Evolutionary conservation across 148 eudicot species (phyloP), one percentile per base, ranked within the genome.

Genomic region (Rhododendron simsii): DNA sequence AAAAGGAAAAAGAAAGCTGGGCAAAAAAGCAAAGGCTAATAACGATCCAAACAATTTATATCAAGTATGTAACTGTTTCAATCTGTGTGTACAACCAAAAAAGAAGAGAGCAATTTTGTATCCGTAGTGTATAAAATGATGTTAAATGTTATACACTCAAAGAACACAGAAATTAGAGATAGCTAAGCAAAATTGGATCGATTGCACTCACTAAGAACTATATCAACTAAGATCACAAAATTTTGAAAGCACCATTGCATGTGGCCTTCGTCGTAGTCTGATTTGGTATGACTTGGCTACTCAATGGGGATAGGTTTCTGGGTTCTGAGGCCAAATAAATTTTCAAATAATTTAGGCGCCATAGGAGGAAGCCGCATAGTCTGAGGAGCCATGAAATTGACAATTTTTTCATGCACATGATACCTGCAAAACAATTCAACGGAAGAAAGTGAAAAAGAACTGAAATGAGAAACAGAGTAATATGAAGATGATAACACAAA

Each of bases 331-430:
- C 95, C 94, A 63, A 96, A 96, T 84, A 96, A 85, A 91, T 93
- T 91, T 77, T 90, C 93, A 63, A 95, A 96, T 83, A 96, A 88
- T 74, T 88, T 93, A 0, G 96, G 89, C 59, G 97, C 99, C 91
- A 89, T 92, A 2, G 91, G 93, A 48, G 95, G 94, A 23, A 93
- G 80, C 21, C 91, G 47, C 90, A 90, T 83, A n/a, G 97, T 94
- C 88, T 90, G 92, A 81, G 99, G 98, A 63, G 97, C 97, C 98
- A 95, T 95, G 86, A 96, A 96, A 91, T 92, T 94, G 81, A 93
- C 93, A 6, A 96, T 91, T 91, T 94, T 96, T 88, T 96, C 99
- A 59, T 94, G 99, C 45, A 95, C 91, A 87, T 92, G 76, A 82
- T 95, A 96, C 93, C 99, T 96, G 92, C 74, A 84, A 79, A 86